These are phyloP conservation scores for Plantago lanceolata DNA, from an alignment of 305 asterid species.

Conservation along the genomic window DNA sequence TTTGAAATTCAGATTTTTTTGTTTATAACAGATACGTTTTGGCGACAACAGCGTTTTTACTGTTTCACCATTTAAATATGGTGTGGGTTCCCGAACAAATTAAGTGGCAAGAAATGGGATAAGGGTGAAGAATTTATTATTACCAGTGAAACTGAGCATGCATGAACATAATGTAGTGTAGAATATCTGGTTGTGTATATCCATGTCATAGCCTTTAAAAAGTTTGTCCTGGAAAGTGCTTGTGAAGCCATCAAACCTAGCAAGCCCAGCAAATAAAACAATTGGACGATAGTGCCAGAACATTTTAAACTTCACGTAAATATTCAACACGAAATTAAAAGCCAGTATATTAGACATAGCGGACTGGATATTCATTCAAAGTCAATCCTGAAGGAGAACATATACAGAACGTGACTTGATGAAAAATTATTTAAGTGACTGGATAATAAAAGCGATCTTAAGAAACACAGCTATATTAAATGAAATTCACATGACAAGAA, in stretches of 20 bases:
- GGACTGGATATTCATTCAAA: not conserved
- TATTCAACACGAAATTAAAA: not conserved
- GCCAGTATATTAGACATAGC: not conserved
- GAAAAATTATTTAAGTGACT: not conserved
- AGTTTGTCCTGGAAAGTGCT: conserved; percentile 98
- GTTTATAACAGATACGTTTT: too few species aligned
- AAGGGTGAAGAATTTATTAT: conserved; percentile 23
- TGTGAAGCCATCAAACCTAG: conserved; percentile 97
- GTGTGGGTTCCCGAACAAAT: not conserved
- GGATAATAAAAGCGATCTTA: not conserved
- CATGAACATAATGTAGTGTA: conserved; percentile 95
- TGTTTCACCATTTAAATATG: not conserved
- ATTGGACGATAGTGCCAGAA: conserved; percentile 15
- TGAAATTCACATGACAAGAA: not conserved
- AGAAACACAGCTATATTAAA: not conserved
- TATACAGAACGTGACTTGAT: not conserved
- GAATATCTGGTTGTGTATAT: conserved; percentile 92
- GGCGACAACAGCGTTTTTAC: too few species aligned
- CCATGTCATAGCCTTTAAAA: conserved; percentile 97
- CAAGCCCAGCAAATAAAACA: conserved; percentile 21
- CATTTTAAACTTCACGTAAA: conserved; percentile 1
- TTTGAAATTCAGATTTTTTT: not conserved
- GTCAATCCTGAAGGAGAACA: not conserved
- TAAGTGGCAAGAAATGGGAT: not conserved
- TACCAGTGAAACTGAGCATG: conserved; percentile 84